Evolutionary conservation across 768 basidiomycete genomes (phyloP).

Genomic region (Dacryopinax primogenitus): DNA sequence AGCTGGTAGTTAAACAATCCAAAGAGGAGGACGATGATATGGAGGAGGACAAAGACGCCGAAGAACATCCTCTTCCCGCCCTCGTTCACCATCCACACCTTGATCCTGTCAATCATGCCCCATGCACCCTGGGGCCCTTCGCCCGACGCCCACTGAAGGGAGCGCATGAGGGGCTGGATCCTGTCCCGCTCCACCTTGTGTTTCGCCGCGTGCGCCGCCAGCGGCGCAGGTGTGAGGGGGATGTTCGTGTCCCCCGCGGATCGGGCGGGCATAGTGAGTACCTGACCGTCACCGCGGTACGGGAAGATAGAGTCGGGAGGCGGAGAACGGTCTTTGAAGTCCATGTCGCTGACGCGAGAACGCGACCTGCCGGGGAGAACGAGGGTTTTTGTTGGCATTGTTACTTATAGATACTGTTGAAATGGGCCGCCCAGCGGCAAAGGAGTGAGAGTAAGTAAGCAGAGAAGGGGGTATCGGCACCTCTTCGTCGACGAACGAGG

Average conservation of each 20-base stretch:
- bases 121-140: not conserved
- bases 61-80: slow-evolving; percentile 72
- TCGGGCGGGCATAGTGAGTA: not conserved
- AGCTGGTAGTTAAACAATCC: slow-evolving; percentile 65
- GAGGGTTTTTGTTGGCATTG: not conserved
- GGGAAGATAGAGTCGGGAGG: not conserved
- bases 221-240: not conserved
- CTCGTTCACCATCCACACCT: slow-evolving; percentile 30
- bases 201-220: not conserved
- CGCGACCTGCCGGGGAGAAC: not conserved
- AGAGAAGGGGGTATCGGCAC: not conserved
- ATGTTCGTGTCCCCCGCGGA: not conserved
- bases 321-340: not conserved
- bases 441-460: not conserved
- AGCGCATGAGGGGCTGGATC: not conserved
- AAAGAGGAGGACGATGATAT: slow-evolving; percentile 61
- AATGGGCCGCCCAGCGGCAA: not conserved
- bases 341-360: not conserved
- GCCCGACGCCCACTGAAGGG: not conserved
- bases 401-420: not conserved
- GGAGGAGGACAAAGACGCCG: slow-evolving; percentile 65
- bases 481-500: not conserved
- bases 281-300: not conserved
- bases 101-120: not conserved
- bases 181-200: not conserved